Base-by-base conservation (phyloP, 2,329 filamentous ascomycete species). In the Colletotrichum simmondsii region DNA sequence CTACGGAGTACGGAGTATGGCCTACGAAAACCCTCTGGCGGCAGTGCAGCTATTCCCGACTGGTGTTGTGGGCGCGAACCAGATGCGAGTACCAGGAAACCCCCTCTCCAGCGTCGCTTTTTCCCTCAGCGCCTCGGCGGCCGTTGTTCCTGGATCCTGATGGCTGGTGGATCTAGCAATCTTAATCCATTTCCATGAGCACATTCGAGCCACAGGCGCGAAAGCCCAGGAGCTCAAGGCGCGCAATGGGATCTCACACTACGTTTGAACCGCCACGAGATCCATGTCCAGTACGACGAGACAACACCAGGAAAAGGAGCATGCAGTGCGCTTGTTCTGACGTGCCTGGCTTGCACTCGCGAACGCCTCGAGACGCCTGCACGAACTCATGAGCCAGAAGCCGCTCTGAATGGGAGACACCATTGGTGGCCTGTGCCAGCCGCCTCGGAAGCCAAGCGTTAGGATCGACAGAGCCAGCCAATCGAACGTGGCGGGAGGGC, bases 61-160 rank as follows among this genome's bases (percentile, higher is more conserved):
- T 59, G 52, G 58, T 42, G 57, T 28, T 26, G 65, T 53, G 30
- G 56, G 28, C 35, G 54, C 32, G n/a, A 30, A 72, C 30, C 11
- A 59, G 53, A 35, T 46, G 58, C 58, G 53, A 42, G 30, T 24
- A 49, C 53, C 42, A 56, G 67, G 65, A 58, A 59, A 24, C 42
- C 42, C 65, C 69, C 52, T 68, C 53, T 28, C 28, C 30, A 64
- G 58, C 59, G 42, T 72, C 66, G 60, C 60, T 70, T 65, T 72
- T 28, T 68, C 37, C 65, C 69, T 30, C 63, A 59, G 69, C 59
- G 65, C 26, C 69, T 68, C 52, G 59, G 69, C 37, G 69, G 37
- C 63, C 37, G 28, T 54, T 53, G 12, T 58, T 46, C 52, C 58
- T 72, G 65, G 49, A 54, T 69, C 46, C 26, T 37, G 53, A 56